These are phyloP conservation scores for Coelastrella sp. DNA, from an alignment of 139 green algal genomes.

Conservation along the genomic window DNA sequence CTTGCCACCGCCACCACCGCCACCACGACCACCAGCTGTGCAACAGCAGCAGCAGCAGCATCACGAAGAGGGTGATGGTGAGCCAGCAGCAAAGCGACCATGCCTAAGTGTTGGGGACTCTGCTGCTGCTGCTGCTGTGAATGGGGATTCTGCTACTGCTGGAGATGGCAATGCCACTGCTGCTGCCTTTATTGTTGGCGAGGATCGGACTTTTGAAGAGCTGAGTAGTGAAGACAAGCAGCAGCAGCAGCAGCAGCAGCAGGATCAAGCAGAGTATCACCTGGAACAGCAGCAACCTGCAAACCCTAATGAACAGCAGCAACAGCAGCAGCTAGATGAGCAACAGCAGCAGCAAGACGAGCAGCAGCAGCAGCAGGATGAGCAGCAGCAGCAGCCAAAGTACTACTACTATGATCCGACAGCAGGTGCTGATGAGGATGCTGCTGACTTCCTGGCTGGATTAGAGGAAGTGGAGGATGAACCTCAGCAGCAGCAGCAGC, in stretches of 20 bases:
- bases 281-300: no score
- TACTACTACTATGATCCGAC: constrained; percentile 39
- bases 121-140: no score
- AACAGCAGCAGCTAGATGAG: background rate
- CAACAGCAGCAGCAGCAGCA: constrained; percentile 25
- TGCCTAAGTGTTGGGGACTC: no score
- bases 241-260: constrained; percentile 9
- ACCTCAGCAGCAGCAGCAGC: constrained; percentile 8
- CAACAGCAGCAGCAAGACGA: constrained; percentile 1
- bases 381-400: constrained; percentile 28
- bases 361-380: constrained; percentile 35
- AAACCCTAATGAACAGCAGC: constrained; percentile 7
- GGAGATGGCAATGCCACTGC: no score
- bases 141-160: no score
- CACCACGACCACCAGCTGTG: background rate
- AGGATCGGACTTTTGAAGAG: no score
- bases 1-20: constrained; percentile 24
- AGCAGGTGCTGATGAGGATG: constrained; percentile 22
- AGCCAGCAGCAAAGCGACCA: background rate
- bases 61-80: background rate
- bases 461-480: constrained; percentile 21
- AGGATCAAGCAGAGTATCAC: background rate
- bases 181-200: no score
- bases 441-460: constrained; percentile 23
- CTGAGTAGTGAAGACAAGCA: background rate